Evolutionary conservation across 352 stramenopile species (phyloP).

Genomic region (Elongisporangium prolatum): DNA sequence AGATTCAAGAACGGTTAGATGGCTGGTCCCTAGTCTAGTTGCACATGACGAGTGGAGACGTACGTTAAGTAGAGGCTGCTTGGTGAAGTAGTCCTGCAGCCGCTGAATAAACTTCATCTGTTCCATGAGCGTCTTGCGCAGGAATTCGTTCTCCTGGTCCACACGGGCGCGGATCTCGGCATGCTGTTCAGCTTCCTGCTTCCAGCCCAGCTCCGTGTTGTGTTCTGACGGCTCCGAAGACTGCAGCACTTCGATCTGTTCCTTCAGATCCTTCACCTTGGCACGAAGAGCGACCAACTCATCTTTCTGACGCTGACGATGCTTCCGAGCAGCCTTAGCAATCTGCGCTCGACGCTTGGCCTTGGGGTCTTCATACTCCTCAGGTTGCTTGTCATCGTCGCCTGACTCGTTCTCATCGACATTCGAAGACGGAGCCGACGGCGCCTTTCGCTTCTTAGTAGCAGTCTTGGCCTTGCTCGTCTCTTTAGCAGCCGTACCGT

Average conservation of each 20-base stretch:
- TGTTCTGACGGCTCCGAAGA: conserved; percentile 85
- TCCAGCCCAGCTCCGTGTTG: conserved; percentile 87
- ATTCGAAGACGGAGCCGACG: conserved; percentile 29
- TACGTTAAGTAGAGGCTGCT: conserved; percentile 85
- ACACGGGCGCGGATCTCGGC: conserved; percentile 83
- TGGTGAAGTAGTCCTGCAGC: conserved; percentile 88
- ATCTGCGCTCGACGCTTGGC: conserved; percentile 85
- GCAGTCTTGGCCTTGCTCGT: conserved; percentile 36
- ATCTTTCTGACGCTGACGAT: conserved; percentile 86
- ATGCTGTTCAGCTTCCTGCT: conserved; percentile 87
- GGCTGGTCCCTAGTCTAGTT: conserved; percentile 1
- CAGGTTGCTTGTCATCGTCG: conserved; percentile 52
- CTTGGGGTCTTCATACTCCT: conserved; percentile 84
- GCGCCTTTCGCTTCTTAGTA: conserved; percentile 76
- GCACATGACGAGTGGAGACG: conserved; percentile 2
- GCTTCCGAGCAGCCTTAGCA: conserved; percentile 83
- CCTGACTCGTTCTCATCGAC: conserved; percentile 40
- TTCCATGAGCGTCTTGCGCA: conserved; percentile 87
- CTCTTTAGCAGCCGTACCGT: conserved; percentile 29
- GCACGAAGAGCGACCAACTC: conserved; percentile 78
- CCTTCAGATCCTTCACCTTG: conserved; percentile 88
- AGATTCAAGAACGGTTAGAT: conserved; percentile 1
- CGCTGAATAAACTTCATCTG: conserved; percentile 92
- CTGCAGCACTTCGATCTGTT: conserved; percentile 88
- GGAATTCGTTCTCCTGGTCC: conserved; percentile 87